Base-by-base conservation (phyloP, 139 green algal genomes). In the Picochlorum sp. region DNA sequence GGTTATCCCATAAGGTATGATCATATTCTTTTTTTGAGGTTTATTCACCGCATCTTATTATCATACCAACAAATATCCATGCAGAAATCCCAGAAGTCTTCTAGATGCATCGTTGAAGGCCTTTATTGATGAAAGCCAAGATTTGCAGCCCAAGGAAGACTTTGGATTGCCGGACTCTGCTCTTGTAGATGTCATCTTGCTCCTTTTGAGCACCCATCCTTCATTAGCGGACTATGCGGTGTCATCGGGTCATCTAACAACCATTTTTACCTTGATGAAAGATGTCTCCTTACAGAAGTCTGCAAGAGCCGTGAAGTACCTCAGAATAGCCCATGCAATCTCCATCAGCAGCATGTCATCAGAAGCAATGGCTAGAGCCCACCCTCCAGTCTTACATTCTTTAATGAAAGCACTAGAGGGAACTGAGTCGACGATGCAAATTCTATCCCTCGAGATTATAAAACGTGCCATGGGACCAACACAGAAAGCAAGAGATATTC, bases 401-500 rank as follows among this genome's bases (percentile, higher is more conserved):
- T 67, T 93, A 45, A 49, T 78, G 37, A 60, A 58, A 1, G 70
- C 75, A 4, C 63, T 84, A 72, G 57, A 28, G 1, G 34, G 34
- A 41, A 14, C 34, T 41, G 34, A 41, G 8, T 16, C 26, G 16
- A 23, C 28, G n/a, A 16, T 23, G 13, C 38, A 34, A 57, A 75
- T 92, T 44, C 69, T 96, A 41, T 81, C 75, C 3, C 65, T 92
- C 38, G 89, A 96, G 69, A 81, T 75, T 0, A 60, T 94, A 11
- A 84, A 89, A 71, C 73, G 86, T 4, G 73, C 77, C 2, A 70
- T 95, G 30, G n/a, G 41, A 3, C 41, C 66, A 20, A 45, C 49
- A 47, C 90, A 89, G 63, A 63, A 83, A 20, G 63, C 72, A 31
- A 59, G 88, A 1, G 83, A 92, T 62, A 30, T 58, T 14, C 63